Evolutionary conservation across 805 yeast species (phyloP), one percentile per base, ranked within the genome.

Genomic region (Myxozyma kluyveri): DNA sequence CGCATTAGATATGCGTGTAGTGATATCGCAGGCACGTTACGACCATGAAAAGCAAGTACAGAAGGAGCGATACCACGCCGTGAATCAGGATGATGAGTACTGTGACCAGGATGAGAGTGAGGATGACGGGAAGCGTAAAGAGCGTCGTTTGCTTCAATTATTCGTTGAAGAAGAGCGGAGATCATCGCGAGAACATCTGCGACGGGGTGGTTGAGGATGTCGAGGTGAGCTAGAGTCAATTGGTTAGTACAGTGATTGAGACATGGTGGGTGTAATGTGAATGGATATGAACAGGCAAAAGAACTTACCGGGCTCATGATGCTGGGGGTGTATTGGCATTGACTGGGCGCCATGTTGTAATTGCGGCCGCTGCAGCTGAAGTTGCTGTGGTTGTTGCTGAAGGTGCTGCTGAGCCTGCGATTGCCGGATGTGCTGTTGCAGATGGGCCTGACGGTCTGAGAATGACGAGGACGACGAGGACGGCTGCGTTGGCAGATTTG

Each of bases 11-110:
- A 93, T 19, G 95, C 93, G 63, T 88, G 89, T 43, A 93, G 76
- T 10, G 90, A 81, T 48, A 93, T 93, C n/a, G 95, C 96, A 1
- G 99, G 99, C 7, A 93, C 84, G 65, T 91, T 95, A 52, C 95
- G 83, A 17, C 99, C 99, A 68, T 89, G 96, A 68, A 93, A 93
- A 42, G 96, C 93, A 51, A 91, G 72, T 3, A 91, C 57, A 19
- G 59, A 39, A 4, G 55, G 33, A 7, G 59, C 48, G 17, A 54
- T 40, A n/a, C 53, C 50, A 45, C 41, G 35, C 7, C 39, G 27
- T n/a, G 49, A 35, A 18, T 47, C 44, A 7, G 41, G 32, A 40
- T 22, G 62, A 29, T 56, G 53, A 23, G 47, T 56, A 18, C 47
- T 47, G 33, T 55, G 61, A 19, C 51, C 56, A 4, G 42, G 37